Conservation (phyloP, 352 stramenopile genomes). For the Bremia lactucae region DNA sequence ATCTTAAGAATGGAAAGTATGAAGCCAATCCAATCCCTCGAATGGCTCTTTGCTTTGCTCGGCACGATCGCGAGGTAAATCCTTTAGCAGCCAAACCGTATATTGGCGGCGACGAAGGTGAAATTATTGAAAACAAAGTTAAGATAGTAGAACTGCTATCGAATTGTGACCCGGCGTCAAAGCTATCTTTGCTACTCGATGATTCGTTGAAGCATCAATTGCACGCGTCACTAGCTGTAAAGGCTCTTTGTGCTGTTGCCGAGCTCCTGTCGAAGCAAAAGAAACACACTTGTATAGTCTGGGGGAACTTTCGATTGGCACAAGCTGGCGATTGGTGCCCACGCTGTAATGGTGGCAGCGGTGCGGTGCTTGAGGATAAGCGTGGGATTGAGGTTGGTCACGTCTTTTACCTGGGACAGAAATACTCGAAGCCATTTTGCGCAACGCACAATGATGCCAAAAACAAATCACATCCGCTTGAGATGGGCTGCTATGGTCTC, state of each 20-base stretch:
- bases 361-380: constrained; percentile 43
- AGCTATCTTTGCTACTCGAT: constrained; percentile 57
- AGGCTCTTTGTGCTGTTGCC: constrained; percentile 11
- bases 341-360: constrained; percentile 22
- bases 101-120: constrained; percentile 42
- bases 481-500: constrained; percentile 87
- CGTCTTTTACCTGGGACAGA: constrained; percentile 84
- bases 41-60: constrained; percentile 46
- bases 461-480: constrained; percentile 47
- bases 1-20: constrained; percentile 1
- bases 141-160: constrained; percentile 17
- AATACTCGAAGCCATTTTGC: constrained; percentile 79
- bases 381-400: constrained; percentile 84
- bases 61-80: constrained; percentile 55
- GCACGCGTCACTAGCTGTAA: constrained; percentile 7
- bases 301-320: constrained; percentile 55
- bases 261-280: constrained; percentile 10
- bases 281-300: constrained; percentile 7
- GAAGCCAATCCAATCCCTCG: constrained; percentile 1
- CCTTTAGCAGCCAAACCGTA: constrained; percentile 60
- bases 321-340: constrained; percentile 56
- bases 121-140: constrained; percentile 24
- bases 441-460: constrained; percentile 43
- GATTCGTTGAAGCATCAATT: constrained; percentile 36
- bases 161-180: constrained; percentile 1